phyloP scores from a whole-genome alignment of 371 early-diverging fungal species.

The Apophysomyces trapeziformis region DNA sequence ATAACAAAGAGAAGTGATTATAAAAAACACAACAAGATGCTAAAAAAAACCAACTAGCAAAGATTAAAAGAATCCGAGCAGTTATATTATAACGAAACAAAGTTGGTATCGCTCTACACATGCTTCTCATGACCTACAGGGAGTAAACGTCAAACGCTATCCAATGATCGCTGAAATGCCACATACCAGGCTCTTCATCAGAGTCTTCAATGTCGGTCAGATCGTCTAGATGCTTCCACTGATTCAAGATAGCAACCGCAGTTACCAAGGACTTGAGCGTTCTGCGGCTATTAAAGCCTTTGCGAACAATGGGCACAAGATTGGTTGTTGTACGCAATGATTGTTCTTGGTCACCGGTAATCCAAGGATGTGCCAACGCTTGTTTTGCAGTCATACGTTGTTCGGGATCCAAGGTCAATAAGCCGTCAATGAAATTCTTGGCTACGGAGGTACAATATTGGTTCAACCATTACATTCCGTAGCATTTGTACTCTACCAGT shows the following conservation, averaged over 20 bases:
- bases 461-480: not conserved
- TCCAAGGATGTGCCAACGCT: conserved; percentile 81
- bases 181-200: conserved; percentile 2
- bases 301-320: conserved; percentile 28
- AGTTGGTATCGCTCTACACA: not conserved
- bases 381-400: conserved; percentile 73
- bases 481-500: conserved; percentile 41
- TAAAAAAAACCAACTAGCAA: not conserved
- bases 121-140: not conserved
- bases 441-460: conserved; percentile 47
- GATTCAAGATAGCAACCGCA: conserved; percentile 23
- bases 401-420: conserved; percentile 75
- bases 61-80: not conserved
- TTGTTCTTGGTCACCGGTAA: conserved; percentile 41
- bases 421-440: conserved; percentile 76
- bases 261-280: conserved; percentile 26
- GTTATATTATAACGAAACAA: not conserved
- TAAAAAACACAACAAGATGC: not conserved
- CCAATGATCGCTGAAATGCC: not conserved
- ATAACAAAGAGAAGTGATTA: too few relatives aligned
- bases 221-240: conserved; percentile 33
- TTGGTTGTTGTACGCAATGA: conserved; percentile 33
- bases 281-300: conserved; percentile 26
- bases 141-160: not conserved
- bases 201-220: conserved; percentile 15